A percentile compares a stretch with the other conserved stretches of the same genome.
These are phyloP conservation scores for Periconia digitata DNA, from an alignment of 2,329 filamentous ascomycete genomes.

Conservation along the genomic window DNA sequence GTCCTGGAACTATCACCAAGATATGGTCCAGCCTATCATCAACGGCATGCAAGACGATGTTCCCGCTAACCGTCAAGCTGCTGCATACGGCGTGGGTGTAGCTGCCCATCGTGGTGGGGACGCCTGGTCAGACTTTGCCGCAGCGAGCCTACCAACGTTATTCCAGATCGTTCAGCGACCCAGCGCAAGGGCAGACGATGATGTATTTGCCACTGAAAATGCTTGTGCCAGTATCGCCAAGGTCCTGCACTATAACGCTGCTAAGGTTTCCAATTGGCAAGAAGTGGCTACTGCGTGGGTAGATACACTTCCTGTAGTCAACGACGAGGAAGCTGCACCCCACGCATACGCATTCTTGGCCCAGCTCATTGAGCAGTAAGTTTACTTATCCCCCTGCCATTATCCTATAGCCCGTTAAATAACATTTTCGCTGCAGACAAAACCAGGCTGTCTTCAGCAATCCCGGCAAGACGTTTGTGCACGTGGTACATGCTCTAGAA, in stretches of 20 bases:
- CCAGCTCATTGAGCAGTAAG: conserved; percentile 92
- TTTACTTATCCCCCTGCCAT: conserved; percentile 26
- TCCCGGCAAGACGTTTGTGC: conserved; percentile 78
- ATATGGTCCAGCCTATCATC: conserved; percentile 84
- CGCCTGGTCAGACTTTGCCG: conserved; percentile 85
- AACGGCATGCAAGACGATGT: conserved; percentile 83
- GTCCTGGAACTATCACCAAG: conserved; percentile 80
- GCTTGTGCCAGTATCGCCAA: conserved; percentile 96
- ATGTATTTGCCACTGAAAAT: conserved; percentile 97
- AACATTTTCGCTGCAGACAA: conserved; percentile 62
- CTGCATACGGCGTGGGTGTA: conserved; percentile 93
- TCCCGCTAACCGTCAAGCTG: conserved; percentile 91
- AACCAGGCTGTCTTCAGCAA: conserved; percentile 79
- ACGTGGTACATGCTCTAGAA: conserved; percentile 85
- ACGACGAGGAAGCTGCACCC: conserved; percentile 95
- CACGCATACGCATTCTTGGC: conserved; percentile 93
- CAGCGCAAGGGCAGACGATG: conserved; percentile 84
- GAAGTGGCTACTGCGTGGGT: conserved; percentile 84
- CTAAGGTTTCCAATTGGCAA: conserved; percentile 74
- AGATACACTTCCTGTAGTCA: conserved; percentile 84
- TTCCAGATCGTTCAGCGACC: conserved; percentile 82
- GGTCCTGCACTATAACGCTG: conserved; percentile 86
- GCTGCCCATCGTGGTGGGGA: conserved; percentile 89
- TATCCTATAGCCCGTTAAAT: conserved; percentile 1
- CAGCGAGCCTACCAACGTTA: conserved; percentile 74